These are phyloP conservation scores for Melanomma pulvis-pyrius DNA, from an alignment of 495 filamentous ascomycete genomes.

Conservation along the genomic window DNA sequence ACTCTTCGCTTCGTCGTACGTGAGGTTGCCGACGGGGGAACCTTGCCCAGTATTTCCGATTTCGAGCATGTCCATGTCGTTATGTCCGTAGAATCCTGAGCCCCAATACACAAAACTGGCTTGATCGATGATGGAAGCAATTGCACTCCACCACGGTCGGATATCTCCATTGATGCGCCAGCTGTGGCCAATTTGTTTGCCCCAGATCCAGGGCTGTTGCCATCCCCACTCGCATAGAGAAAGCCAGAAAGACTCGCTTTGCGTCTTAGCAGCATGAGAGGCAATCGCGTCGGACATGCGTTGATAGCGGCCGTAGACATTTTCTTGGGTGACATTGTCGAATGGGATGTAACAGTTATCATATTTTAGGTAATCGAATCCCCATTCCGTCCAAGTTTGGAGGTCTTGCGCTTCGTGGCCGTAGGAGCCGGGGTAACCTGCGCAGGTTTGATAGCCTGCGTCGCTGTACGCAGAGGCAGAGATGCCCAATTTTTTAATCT, in stretches of 20 bases:
- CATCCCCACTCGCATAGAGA: conserved; percentile 38
- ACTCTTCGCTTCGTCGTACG: conserved; percentile 28
- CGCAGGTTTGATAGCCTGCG: conserved; percentile 39
- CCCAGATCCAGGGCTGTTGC: conserved; percentile 32
- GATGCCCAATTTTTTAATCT: conserved; percentile 27
- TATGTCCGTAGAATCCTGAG: background rate
- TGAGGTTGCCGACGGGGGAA: conserved; percentile 32
- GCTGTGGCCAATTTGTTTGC: conserved; percentile 20
- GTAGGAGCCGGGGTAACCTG: conserved; percentile 43
- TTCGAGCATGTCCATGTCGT: conserved; percentile 15
- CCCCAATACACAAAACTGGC: conserved; percentile 19
- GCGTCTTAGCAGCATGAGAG: background rate
- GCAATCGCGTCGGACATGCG: conserved; percentile 34
- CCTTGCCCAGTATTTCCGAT: conserved; percentile 32
- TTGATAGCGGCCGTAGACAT: conserved; percentile 22
- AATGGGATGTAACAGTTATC: conserved; percentile 38
- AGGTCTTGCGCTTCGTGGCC: conserved; percentile 53
- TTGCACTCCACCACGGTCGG: conserved; percentile 23
- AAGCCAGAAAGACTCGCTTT: conserved; percentile 16
- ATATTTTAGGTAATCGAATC: conserved; percentile 42
- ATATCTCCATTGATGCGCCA: conserved; percentile 39
- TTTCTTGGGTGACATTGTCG: conserved; percentile 34
- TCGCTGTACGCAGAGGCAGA: conserved; percentile 25
- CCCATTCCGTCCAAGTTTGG: conserved; percentile 50
- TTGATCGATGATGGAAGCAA: conserved; percentile 30